Evolutionary conservation across 2,329 filamentous ascomycete species (phyloP).

Genomic region (Colletotrichum magnum): DNA sequence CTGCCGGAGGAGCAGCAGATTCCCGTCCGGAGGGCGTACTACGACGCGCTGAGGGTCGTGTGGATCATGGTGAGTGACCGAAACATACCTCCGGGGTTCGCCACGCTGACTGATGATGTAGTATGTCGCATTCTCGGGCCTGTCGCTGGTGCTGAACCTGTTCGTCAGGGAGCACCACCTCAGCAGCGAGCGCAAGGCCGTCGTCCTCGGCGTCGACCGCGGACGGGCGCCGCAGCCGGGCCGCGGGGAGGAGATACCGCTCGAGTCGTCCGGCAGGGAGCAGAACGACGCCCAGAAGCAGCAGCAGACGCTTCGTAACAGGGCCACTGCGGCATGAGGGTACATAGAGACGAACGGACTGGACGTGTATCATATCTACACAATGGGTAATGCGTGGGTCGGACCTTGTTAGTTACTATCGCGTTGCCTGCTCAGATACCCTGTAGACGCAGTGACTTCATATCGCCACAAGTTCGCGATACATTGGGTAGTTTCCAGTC

Average conservation of each 20-base stretch:
- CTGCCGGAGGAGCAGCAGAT: constrained; percentile 38
- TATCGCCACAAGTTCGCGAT: too few relatives aligned
- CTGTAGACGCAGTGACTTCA: too few relatives aligned
- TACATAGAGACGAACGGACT: too few relatives aligned
- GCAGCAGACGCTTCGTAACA: background rate
- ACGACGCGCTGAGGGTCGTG: constrained; percentile 44
- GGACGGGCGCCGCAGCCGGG: background rate
- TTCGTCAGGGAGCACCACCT: constrained; percentile 21
- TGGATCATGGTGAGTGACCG: constrained; percentile 48
- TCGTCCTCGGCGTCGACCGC: constrained; percentile 13
- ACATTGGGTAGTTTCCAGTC: too few relatives aligned
- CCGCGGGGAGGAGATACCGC: constrained; percentile 10
- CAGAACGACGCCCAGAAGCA: background rate
- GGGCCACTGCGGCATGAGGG: too few relatives aligned
- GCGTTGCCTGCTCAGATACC: too few relatives aligned
- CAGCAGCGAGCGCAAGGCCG: constrained; percentile 16
- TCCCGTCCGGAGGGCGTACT: constrained; percentile 45
- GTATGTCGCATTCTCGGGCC: constrained; percentile 20
- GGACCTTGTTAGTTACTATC: too few relatives aligned
- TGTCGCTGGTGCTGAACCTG: constrained; percentile 6
- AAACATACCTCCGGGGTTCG: background rate
- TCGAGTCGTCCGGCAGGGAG: constrained; percentile 18
- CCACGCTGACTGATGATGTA: background rate
- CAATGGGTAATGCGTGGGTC: too few relatives aligned
- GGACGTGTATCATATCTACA: too few relatives aligned